Evolutionary conservation across 805 yeast species (phyloP).

Genomic region (Yamadazyma phyllophila): DNA sequence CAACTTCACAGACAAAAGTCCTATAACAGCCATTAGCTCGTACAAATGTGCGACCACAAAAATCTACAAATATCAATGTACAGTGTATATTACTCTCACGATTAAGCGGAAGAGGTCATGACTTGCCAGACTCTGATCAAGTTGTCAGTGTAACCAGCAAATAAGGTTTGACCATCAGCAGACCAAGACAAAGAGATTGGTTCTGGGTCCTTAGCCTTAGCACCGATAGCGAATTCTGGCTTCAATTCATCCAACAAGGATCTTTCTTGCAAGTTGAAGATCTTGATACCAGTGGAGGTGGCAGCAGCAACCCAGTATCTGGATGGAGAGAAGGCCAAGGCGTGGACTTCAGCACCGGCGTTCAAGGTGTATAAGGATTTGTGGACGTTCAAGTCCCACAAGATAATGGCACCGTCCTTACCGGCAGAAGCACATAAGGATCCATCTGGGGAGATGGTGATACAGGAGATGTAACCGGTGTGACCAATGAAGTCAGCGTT

Average conservation of each 20-base stretch:
- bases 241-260: conserved; percentile 93
- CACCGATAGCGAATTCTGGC: conserved; percentile 89
- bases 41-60: background rate
- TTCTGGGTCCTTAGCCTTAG: conserved; percentile 96
- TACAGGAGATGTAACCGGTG: conserved; percentile 97
- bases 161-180: conserved; percentile 98
- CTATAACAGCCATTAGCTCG: no score
- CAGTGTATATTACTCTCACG: background rate
- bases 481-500: conserved; percentile 98
- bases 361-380: conserved; percentile 86
- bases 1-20: no score
- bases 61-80: background rate
- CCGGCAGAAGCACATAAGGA: conserved; percentile 99
- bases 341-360: conserved; percentile 95
- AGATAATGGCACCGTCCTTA: conserved; percentile 97
- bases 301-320: conserved; percentile 99
- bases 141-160: conserved; percentile 99
- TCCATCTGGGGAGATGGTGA: conserved; percentile 99
- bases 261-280: conserved; percentile 96
- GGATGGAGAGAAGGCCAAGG: conserved; percentile 99
- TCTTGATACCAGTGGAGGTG: conserved; percentile 95
- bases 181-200: conserved; percentile 99
- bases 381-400: conserved; percentile 93
- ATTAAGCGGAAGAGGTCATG: conserved; percentile 73
- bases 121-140: conserved; percentile 99